Conservation (phyloP, 2,329 filamentous ascomycete species). For the Colletotrichum scovillei region DNA sequence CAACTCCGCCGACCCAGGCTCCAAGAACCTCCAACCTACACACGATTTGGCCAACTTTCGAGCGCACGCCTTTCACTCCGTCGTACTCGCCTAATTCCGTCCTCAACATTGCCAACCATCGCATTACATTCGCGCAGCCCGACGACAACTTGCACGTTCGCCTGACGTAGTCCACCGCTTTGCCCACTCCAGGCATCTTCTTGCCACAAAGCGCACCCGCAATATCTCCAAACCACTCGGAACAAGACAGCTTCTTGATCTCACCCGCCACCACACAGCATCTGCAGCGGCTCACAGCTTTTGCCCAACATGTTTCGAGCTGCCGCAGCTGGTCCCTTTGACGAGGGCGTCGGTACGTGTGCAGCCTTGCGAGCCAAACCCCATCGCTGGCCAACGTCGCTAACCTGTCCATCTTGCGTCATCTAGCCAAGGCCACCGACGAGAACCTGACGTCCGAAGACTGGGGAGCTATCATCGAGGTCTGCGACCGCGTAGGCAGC, state of each 20-base stretch:
- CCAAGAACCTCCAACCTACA: slow-evolving; percentile 9
- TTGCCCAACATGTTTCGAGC: slow-evolving; percentile 66
- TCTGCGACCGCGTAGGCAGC: slow-evolving; percentile 68
- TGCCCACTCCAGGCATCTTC: neutral
- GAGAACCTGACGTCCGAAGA: slow-evolving; percentile 93
- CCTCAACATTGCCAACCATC: neutral
- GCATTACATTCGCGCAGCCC: neutral
- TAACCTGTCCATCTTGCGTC: neutral
- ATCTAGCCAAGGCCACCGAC: slow-evolving; percentile 82
- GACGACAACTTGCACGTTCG: neutral
- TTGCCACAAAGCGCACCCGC: neutral
- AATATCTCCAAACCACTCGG: neutral
- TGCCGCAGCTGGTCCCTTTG: slow-evolving; percentile 67
- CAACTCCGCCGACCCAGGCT: slow-evolving; percentile 7
- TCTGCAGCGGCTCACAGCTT: slow-evolving; percentile 29
- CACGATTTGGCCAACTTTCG: neutral
- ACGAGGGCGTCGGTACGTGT: slow-evolving; percentile 68
- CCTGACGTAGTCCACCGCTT: neutral
- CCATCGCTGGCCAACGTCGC: neutral
- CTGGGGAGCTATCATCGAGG: slow-evolving; percentile 73
- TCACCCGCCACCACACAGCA: neutral
- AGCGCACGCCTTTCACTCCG: neutral
- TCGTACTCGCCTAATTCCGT: neutral
- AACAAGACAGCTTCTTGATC: neutral
- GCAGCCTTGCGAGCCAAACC: neutral